Conservation (phyloP, 352 stramenopile species). For the Globisporangium okanoganense region DNA sequence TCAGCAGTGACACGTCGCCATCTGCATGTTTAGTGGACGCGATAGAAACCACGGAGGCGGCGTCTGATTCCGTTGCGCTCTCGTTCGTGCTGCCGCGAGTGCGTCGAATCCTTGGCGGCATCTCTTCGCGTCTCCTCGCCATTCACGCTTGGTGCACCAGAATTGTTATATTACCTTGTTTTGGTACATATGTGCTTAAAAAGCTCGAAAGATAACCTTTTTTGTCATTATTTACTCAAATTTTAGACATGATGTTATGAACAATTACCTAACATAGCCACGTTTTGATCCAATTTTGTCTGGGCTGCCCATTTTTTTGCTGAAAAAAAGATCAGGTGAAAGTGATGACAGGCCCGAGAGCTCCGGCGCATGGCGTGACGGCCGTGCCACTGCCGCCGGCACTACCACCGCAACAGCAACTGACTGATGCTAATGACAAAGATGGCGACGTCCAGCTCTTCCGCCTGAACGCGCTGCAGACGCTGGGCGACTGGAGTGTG, state of each 20-base stretch:
- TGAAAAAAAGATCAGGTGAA: background rate
- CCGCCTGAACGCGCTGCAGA: slow-evolving; percentile 47
- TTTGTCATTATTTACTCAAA: background rate
- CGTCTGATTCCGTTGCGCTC: background rate
- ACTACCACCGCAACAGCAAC: slow-evolving; percentile 13
- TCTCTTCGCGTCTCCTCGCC: background rate
- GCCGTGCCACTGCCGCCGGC: slow-evolving; percentile 6
- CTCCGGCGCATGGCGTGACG: slow-evolving; percentile 1
- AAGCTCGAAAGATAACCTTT: background rate
- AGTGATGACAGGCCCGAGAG: background rate
- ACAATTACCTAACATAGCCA: background rate
- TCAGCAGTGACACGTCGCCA: background rate
- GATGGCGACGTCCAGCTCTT: slow-evolving; percentile 20
- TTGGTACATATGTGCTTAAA: background rate
- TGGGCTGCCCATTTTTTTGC: too few species aligned
- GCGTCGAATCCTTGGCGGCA: background rate
- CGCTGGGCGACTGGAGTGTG: slow-evolving; percentile 62
- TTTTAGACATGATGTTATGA: background rate
- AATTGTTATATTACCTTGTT: slow-evolving; percentile 7
- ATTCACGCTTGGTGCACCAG: background rate
- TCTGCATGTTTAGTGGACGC: background rate
- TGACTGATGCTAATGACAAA: slow-evolving; percentile 12
- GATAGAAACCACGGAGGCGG: background rate
- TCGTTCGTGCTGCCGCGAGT: background rate
- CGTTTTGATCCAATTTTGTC: too few species aligned